phyloP scores from a whole-genome alignment of 73 alveolate genomes.

The Paramecium bursaria region DNA sequence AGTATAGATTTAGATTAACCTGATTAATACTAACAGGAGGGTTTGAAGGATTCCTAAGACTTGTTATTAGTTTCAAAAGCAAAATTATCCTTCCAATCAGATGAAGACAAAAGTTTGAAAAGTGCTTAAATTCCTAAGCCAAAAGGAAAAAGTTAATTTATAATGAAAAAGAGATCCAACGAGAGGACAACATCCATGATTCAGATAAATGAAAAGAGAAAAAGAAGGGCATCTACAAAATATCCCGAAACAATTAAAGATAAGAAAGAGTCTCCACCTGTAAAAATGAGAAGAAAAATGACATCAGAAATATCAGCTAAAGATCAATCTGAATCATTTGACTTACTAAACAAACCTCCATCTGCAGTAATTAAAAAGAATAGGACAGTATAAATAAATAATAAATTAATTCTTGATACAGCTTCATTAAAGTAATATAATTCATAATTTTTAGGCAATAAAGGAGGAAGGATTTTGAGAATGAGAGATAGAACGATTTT shows the following conservation, averaged over 20 bases:
- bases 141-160: not conserved
- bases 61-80: no score
- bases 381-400: no score
- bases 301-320: not conserved
- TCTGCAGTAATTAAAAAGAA: not conserved
- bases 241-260: constrained; percentile 13
- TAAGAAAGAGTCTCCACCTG: not conserved
- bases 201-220: not conserved
- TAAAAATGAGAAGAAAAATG: not conserved
- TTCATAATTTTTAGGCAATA: not conserved
- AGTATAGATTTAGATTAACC: not conserved
- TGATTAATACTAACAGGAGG: no score
- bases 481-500: no score
- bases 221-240: constrained; percentile 36
- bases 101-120: not conserved
- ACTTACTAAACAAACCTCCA: not conserved
- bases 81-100: no score
- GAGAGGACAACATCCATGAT: not conserved
- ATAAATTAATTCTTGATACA: not conserved
- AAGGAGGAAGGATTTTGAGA: no score
- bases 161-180: not conserved
- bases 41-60: no score
- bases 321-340: not conserved
- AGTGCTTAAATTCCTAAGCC: not conserved
- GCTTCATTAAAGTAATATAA: not conserved